Percentiles rank a stretch among this genome's conserved stretches.
These are phyloP conservation scores for Quercus lobata DNA, from an alignment of 331 rosid species.

Conservation along the genomic window DNA sequence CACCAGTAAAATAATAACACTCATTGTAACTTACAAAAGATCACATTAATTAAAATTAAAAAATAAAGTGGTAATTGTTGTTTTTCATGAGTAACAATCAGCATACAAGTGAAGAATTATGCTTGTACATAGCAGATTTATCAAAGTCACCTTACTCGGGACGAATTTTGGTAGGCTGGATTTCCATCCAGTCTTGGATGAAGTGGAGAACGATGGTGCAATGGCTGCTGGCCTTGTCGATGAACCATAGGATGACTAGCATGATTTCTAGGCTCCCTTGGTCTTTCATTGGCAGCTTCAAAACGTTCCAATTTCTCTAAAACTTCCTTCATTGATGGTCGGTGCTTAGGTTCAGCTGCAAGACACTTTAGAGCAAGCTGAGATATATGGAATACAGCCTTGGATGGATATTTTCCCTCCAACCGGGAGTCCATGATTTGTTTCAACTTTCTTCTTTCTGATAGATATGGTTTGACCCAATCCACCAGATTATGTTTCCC, in stretches of 20 bases:
- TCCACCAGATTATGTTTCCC: slow-evolving; percentile 64
- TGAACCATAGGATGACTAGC: slow-evolving; percentile 27
- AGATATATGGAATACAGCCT: slow-evolving; percentile 74
- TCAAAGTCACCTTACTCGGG: slow-evolving; percentile 14
- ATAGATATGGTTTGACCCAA: slow-evolving; percentile 76
- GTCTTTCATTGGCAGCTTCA: slow-evolving; percentile 46
- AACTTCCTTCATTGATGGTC: slow-evolving; percentile 87
- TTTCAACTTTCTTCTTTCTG: slow-evolving; percentile 66
- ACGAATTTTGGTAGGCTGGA: slow-evolving; percentile 24
- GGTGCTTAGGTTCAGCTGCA: slow-evolving; percentile 68
- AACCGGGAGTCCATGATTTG: slow-evolving; percentile 63
- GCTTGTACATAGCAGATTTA: background rate
- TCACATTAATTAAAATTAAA: background rate
- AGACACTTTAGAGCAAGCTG: slow-evolving; percentile 71
- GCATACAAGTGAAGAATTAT: background rate
- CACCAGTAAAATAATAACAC: background rate
- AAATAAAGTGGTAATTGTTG: background rate
- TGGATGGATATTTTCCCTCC: slow-evolving; percentile 69
- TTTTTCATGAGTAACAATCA: background rate
- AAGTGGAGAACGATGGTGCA: slow-evolving; percentile 60
- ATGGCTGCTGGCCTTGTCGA: slow-evolving; percentile 36
- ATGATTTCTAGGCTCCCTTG: slow-evolving; percentile 40
- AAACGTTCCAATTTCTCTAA: slow-evolving; percentile 60
- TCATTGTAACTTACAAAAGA: slow-evolving; percentile 6
- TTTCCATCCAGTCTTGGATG: slow-evolving; percentile 27